A percentile compares a stretch with the other conserved stretches of the same genome.
These are phyloP conservation scores for Paramecium sonneborni DNA, from an alignment of 73 alveolate genomes.

Conservation along the genomic window DNA sequence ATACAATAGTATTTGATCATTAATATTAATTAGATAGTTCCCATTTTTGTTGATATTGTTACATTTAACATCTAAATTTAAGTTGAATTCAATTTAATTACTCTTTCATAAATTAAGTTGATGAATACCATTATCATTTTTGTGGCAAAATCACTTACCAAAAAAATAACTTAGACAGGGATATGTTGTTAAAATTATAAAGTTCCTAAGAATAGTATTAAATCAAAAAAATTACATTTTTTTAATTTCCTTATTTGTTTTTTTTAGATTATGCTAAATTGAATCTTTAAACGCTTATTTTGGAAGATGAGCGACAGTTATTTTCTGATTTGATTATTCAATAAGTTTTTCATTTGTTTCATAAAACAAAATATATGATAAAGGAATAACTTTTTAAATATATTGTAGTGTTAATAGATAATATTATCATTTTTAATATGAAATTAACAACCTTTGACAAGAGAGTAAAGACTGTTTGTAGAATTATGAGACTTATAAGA, in stretches of 20 bases:
- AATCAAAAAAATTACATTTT: background rate
- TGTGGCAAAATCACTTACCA: slow-evolving; percentile 15
- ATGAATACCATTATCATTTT: slow-evolving; percentile 46
- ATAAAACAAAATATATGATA: background rate
- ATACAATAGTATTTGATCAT: slow-evolving; percentile 33
- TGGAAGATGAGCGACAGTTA: background rate
- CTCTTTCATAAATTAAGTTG: slow-evolving; percentile 36
- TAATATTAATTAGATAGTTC: background rate
- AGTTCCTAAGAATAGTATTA: background rate
- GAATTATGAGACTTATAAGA: background rate
- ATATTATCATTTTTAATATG: background rate
- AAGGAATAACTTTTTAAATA: background rate
- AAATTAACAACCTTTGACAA: background rate
- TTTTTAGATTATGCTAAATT: background rate
- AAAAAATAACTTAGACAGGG: background rate
- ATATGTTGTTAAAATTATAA: background rate
- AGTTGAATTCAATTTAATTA: slow-evolving; percentile 18
- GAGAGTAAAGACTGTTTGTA: background rate
- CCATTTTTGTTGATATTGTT: background rate
- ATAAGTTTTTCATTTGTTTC: background rate
- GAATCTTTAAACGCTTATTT: background rate
- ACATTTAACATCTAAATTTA: background rate
- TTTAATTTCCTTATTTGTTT: background rate
- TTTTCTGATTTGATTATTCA: background rate
- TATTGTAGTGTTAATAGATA: background rate